Percentiles rank a stretch among this genome's conserved stretches.
phyloP scores from a whole-genome alignment of 2,329 filamentous ascomycete genomes.

The Verticillium nonalfalfae region DNA sequence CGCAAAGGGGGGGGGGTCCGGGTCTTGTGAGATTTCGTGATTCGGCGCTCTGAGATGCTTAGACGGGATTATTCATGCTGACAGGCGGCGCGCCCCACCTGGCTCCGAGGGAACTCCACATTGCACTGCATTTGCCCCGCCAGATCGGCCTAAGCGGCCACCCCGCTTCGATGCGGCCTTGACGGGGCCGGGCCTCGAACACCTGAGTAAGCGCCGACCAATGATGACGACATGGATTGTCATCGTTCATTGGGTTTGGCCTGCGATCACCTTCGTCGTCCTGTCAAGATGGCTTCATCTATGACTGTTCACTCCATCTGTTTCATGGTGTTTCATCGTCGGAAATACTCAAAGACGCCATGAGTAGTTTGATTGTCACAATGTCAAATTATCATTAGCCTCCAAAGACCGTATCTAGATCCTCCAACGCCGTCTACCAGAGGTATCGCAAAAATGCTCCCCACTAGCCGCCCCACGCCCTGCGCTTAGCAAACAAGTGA shows the following conservation, averaged over 20 bases:
- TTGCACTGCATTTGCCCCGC: not conserved
- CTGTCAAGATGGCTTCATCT: not conserved
- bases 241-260: not conserved
- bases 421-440: not conserved
- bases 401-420: not conserved
- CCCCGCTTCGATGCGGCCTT: not conserved
- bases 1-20: too few species aligned
- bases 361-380: too few species aligned
- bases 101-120: not conserved
- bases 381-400: not conserved
- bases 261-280: not conserved
- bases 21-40: not conserved
- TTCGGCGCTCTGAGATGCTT: not conserved
- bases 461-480: too few species aligned
- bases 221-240: not conserved
- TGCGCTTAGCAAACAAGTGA: not conserved
- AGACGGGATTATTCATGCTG: constrained; percentile 13
- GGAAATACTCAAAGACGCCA: too few species aligned
- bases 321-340: too few species aligned
- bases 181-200: too few species aligned
- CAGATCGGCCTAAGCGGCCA: not conserved
- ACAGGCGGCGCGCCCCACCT: constrained; percentile 3
- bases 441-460: not conserved
- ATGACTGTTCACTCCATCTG: not conserved
- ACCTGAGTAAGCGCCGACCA: not conserved